Conservation (phyloP, 805 yeast species). For the Kregervanrija fluxuum region DNA sequence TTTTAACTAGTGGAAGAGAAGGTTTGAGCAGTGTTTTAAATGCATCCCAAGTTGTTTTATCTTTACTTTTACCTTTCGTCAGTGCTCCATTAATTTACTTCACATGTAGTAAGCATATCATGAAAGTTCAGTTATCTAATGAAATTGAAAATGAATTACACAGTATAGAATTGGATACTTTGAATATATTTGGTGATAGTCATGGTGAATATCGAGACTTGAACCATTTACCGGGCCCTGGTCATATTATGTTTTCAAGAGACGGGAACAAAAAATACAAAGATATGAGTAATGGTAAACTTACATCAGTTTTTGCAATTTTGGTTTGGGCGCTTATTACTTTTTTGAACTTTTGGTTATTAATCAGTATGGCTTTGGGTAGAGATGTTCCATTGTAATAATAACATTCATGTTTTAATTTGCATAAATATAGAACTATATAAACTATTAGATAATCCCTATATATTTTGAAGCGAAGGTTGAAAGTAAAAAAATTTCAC, state of each 20-base stretch:
- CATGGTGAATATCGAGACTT: neutral
- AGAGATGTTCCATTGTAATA: constrained; percentile 23
- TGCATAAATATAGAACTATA: no score
- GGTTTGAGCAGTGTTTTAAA: constrained; percentile 74
- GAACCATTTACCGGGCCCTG: neutral
- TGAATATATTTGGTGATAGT: neutral
- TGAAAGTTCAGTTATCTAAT: constrained; percentile 22
- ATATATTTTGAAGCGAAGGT: no score
- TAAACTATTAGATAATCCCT: no score
- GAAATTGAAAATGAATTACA: constrained; percentile 3
- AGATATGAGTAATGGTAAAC: constrained; percentile 66
- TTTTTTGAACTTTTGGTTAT: constrained; percentile 62
- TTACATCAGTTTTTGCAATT: constrained; percentile 47
- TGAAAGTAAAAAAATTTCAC: no score
- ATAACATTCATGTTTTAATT: neutral
- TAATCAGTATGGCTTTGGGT: constrained; percentile 31
- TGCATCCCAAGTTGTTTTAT: constrained; percentile 74
- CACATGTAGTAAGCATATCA: constrained; percentile 51
- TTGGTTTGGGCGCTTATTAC: constrained; percentile 67
- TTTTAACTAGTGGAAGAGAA: constrained; percentile 66
- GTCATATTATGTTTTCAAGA: constrained; percentile 1
- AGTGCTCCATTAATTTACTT: constrained; percentile 83
- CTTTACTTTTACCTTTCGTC: constrained; percentile 76
- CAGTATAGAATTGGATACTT: neutral
- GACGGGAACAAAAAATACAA: constrained; percentile 23